Evolutionary conservation across 768 basidiomycete species (phyloP).

Genomic region (Fistulinella prunicolor): DNA sequence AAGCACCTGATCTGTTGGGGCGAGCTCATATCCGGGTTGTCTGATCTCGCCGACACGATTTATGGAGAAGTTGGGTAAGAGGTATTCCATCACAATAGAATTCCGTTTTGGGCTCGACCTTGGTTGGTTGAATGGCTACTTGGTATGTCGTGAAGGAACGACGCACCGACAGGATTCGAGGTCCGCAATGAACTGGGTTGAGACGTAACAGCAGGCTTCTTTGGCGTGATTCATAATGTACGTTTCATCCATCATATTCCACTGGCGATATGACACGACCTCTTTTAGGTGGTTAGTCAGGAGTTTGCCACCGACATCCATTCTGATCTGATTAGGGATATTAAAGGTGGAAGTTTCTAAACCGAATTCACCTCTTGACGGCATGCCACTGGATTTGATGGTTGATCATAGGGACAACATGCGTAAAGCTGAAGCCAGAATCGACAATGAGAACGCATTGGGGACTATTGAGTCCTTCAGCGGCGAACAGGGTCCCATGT

Average conservation of each 20-base stretch:
- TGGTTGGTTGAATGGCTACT: constrained; percentile 19
- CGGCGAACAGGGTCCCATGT: constrained; percentile 65
- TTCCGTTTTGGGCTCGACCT: constrained; percentile 59
- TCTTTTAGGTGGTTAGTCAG: constrained; percentile 95
- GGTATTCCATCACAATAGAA: constrained; percentile 79
- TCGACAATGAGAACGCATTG: constrained; percentile 85
- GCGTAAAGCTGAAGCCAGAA: constrained; percentile 92
- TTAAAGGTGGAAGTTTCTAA: constrained; percentile 12
- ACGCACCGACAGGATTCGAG: constrained; percentile 77
- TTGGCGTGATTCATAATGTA: constrained; percentile 92
- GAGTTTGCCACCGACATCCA: constrained; percentile 94
- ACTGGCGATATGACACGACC: constrained; percentile 90
- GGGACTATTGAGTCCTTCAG: constrained; percentile 48
- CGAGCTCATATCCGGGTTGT: constrained; percentile 47
- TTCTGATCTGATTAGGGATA: constrained; percentile 44
- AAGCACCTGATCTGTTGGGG: constrained; percentile 66
- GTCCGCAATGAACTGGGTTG: constrained; percentile 66
- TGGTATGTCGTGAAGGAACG: constrained; percentile 12
- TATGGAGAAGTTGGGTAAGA: constrained; percentile 82
- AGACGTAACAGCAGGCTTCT: constrained; percentile 87
- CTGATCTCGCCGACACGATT: constrained; percentile 60
- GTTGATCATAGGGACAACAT: constrained; percentile 79
- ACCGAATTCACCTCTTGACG: constrained; percentile 64
- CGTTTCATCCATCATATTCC: constrained; percentile 98
- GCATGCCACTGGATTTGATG: constrained; percentile 75